Evolutionary conservation across 176 grass and related monocot species (phyloP).

Genomic region (Urochloa ruziziensis): DNA sequence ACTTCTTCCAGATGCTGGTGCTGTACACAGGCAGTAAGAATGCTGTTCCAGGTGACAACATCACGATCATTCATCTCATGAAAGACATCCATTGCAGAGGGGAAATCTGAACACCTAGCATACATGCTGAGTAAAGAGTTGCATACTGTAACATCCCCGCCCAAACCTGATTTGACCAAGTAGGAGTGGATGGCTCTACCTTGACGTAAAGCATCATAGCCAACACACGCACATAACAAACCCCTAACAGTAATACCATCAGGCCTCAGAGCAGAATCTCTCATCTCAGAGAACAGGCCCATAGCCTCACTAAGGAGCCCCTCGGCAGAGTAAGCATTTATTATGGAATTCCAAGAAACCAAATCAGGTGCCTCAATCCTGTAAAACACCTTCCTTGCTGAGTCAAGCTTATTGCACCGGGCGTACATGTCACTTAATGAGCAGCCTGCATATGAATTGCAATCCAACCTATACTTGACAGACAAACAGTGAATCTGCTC

Average conservation of each 20-base stretch:
- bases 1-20: conserved; percentile 43
- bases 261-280: conserved; percentile 31
- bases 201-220: conserved; percentile 54
- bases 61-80: conserved; percentile 31
- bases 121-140: conserved; percentile 64
- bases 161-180: conserved; percentile 45
- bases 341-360: conserved; percentile 74
- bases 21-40: conserved; percentile 53
- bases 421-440: conserved; percentile 59
- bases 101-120: conserved; percentile 49
- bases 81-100: conserved; percentile 52
- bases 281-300: conserved; percentile 63
- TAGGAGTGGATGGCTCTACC: conserved; percentile 67
- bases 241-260: conserved; percentile 43
- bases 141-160: conserved; percentile 30
- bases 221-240: conserved; percentile 62
- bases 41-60: conserved; percentile 51
- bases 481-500: conserved; percentile 60
- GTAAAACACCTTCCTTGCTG: conserved; percentile 50
- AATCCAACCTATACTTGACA: conserved; percentile 58
- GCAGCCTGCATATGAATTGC: conserved; percentile 39
- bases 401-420: conserved; percentile 54
- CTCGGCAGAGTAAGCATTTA: conserved; percentile 66
- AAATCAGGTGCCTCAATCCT: conserved; percentile 55
- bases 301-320: conserved; percentile 60